A percentile compares a stretch with the other conserved stretches of the same genome.
Evolutionary conservation across 2,329 filamentous ascomycete species (phyloP).

Genomic region (Venturia oleaginea): DNA sequence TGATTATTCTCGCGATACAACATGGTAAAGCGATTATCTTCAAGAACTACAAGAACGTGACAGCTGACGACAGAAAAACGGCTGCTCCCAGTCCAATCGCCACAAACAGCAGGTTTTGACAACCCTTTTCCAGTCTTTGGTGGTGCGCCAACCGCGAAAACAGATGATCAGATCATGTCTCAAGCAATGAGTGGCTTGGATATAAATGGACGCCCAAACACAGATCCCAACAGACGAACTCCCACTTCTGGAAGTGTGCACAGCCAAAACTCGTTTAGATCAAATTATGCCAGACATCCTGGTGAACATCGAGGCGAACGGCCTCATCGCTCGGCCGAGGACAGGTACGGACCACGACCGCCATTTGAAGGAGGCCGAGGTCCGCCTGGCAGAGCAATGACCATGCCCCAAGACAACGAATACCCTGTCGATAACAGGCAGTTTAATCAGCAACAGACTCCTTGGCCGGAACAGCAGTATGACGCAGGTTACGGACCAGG

Average conservation of each 20-base stretch:
- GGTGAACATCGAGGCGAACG: conserved; percentile 3
- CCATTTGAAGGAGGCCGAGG: background rate
- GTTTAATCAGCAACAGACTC: conserved; percentile 29
- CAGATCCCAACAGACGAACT: conserved; percentile 5
- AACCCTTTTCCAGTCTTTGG: conserved; percentile 40
- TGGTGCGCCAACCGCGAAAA: conserved; percentile 1
- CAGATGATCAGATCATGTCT: conserved; percentile 17
- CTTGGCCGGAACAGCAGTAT: conserved; percentile 18
- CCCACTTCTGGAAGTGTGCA: background rate
- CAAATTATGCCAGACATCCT: background rate
- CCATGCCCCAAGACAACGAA: conserved; percentile 29
- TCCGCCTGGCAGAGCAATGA: conserved; percentile 22
- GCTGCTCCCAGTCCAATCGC: background rate
- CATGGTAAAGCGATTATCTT: background rate
- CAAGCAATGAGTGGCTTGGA: conserved; percentile 9
- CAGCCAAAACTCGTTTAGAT: conserved; percentile 5
- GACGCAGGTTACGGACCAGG: conserved; percentile 10
- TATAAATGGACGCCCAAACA: conserved; percentile 9
- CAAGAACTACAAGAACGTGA: background rate
- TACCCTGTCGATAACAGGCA: conserved; percentile 28
- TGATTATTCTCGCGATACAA: background rate
- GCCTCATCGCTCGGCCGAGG: conserved; percentile 9
- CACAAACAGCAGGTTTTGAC: conserved; percentile 24
- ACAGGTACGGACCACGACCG: conserved; percentile 2
- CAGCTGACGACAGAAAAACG: conserved; percentile 4